Base-by-base conservation (phyloP, 768 basidiomycete genomes). In the Rhodotorula graminis region DNA sequence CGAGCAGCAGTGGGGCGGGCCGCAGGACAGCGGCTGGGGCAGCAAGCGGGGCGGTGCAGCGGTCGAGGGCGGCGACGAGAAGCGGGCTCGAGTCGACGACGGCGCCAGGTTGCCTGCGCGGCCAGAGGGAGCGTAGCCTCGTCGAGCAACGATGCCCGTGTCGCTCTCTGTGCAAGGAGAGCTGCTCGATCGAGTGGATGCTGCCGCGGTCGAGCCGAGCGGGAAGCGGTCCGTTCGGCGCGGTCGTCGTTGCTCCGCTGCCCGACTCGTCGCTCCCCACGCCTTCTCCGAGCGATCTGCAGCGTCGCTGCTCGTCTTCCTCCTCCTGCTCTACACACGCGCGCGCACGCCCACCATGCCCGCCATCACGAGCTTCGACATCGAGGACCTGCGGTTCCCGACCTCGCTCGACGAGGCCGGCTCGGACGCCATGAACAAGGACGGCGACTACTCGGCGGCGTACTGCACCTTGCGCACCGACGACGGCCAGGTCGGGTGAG, bases 361-460 rank as follows among this genome's bases (percentile, higher is more conserved):
- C 27, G 59, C 55, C 21, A 53, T 60, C 65, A 16, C 57, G 27
- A 19, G 37, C 44, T 78, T 50, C 66, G 67, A 53, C n/a, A 64
- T 76, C 37, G 72, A 76, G 19, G 75, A 76, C 58, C 58, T 76
- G 29, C 66, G 75, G 19, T 76, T 74, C 64, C 75, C 75, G 21
- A 76, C 72, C 23, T 65, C 64, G 1, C 53, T 74, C 23, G 61
- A 65, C 21, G 75, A 72, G 33, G 72, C 71, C 21, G 75, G 72
- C 29, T 71, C 72, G 33, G 75, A 74, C 40, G 75, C 75, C 10
- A 72, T 73, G 92, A 95, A 96, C 81, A 90, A 90, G 46, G 91
- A 92, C 67, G 95, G 93, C 82, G 94, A 96, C 82, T 96, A 96
- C 82, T 93, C 92, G 4, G 91, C 93, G 3, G 94, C 94, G 11